Evolutionary conservation across 2,329 filamentous ascomycete genomes (phyloP), one percentile per base, ranked within the genome.

Genomic region (Hypoxylon sp.): DNA sequence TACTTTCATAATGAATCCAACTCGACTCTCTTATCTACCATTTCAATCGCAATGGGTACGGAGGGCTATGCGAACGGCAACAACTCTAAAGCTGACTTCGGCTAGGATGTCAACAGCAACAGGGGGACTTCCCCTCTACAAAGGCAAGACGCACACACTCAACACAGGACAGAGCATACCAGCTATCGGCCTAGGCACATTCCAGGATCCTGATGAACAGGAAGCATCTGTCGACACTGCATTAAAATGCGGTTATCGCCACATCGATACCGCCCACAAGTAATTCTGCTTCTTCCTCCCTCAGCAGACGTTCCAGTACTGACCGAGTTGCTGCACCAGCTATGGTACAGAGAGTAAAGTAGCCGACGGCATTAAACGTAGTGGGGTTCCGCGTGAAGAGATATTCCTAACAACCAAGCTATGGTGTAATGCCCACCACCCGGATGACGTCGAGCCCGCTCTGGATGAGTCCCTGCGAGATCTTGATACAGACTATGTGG

Each of bases 221-320:
- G 73, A 76, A 63, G 36, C 67, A 4, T 71, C 73, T 7, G 76
- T 77, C 1, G 52, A 25, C 11, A 46, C 53, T 6, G 75, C 75
- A 5, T 64, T 81, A 21, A 72, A 75, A n/a, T 68, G 68, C 2
- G 79, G 80, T 0, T 72, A 76, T 46, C 75, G 80, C 0, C 76
- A 77, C 3, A 80, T 82, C 10, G 52, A 46, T 46, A 46, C 38
- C 5, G 52, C 52, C 14, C 36, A 38, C 5, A 25, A 19, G 13
- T 46, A 21, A 43, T 21, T 19, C 7, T 19, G 2, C n/a, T 43
- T 21, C 7, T n/a, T n/a, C 9, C 36, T n/a, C 2, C 17, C 38
- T 21, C 17, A 5, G 6, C n/a, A 17, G 38, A 4, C 7, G 7
- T 43, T 43, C 17, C 1, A 21, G 14, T 21, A 43, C 38, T 43